Evolutionary conservation across 1,284 basidiomycete genomes (phyloP), one percentile per base, ranked within the genome.

Genomic region (Anthracocystis walkeri): DNA sequence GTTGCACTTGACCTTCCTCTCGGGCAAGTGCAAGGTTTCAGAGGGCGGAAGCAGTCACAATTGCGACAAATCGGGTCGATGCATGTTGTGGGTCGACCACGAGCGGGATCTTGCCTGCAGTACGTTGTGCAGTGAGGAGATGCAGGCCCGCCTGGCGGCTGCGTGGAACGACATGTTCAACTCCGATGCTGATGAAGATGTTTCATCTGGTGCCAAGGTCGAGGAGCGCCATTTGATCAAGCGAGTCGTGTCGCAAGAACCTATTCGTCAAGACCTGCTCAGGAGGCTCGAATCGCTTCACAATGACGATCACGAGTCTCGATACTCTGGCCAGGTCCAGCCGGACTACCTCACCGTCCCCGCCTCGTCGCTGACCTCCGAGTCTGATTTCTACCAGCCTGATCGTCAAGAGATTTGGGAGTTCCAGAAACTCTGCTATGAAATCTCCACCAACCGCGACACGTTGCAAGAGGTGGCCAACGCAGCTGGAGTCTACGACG

Each of bases 391-490:
- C 33, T 35, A 41, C 41, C 27, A 49, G 35, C 62, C 62, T 4
- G 38, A 41, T n/a, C 12, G 29, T 11, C 46, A 52, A 2, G 58
- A 67, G 31, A 12, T 60, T 11, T 2, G 25, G 10, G 35, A 54
- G 16, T 64, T 64, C 48, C 59, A 56, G 56, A 3, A 44, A 14
- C 31, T 64, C 10, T 64, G 46, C 33, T 5, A 18, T 2, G 23
- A 46, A 2, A 38, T 69, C 14, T n/a, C 46, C 0, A 6, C 16
- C 8, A 38, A 69, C 20, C 40, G 16, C 0, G 38, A 18, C 5
- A 38, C 50, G n/a, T 21, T 62, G 2, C 6, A 49, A 25, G n/a
- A 44, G 6, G 14, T 69, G 10, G 59, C 66, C 14, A 3, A 55
- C 11, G 27, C 50, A 4, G 52, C 56, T 3, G 53, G 49, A 4